A percentile compares a stretch with the other conserved stretches of the same genome.
Evolutionary conservation across 345 rosid genomes (phyloP).

Genomic region (Eucalyptus pauciflora): DNA sequence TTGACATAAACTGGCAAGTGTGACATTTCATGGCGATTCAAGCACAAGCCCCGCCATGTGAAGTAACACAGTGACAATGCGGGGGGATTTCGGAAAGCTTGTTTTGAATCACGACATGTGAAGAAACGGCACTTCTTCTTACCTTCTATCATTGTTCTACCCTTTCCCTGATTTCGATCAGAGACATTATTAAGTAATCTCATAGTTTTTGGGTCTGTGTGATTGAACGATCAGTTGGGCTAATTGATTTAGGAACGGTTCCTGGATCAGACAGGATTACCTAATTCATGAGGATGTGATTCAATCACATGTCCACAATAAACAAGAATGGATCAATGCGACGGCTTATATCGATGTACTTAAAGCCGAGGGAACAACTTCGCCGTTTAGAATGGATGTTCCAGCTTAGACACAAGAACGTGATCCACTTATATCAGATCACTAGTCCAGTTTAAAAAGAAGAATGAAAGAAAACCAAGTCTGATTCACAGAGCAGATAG

Average conservation of each 20-base stretch:
- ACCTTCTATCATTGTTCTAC: background rate
- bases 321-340: background rate
- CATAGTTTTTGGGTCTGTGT: background rate
- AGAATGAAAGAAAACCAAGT: background rate
- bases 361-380: background rate
- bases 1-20: background rate
- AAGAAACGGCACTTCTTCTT: background rate
- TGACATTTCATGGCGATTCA: background rate
- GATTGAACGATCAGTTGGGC: background rate
- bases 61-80: background rate
- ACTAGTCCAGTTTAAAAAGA: background rate
- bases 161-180: background rate
- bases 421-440: background rate
- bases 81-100: background rate
- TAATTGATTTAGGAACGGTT: background rate
- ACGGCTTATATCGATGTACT: background rate
- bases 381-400: background rate
- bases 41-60: background rate
- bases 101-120: background rate
- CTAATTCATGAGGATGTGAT: background rate
- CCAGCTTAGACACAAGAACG: background rate
- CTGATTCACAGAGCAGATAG: background rate
- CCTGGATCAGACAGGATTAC: background rate
- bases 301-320: background rate
- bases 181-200: background rate